phyloP scores from a whole-genome alignment of 1,284 basidiomycete genomes.

The Microbotryum saponariae region DNA sequence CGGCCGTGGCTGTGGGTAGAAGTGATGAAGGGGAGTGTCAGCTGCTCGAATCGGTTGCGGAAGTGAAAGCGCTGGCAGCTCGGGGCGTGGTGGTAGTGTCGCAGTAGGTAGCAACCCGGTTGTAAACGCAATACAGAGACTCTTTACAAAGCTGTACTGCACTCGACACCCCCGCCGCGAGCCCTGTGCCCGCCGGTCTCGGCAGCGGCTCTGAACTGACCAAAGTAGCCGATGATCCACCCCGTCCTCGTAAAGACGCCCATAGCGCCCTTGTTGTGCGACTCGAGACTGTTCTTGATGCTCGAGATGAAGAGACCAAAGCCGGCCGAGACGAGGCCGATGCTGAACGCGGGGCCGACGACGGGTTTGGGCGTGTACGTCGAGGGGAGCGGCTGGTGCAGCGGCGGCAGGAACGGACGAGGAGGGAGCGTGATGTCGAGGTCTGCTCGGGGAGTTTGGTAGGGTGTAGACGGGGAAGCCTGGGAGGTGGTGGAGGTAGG shows the following conservation, averaged over 20 bases:
- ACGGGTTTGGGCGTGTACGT: slow-evolving; percentile 14
- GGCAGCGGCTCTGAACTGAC: slow-evolving; percentile 45
- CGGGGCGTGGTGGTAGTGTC: neutral
- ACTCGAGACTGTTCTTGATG: slow-evolving; percentile 31
- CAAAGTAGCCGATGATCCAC: slow-evolving; percentile 71
- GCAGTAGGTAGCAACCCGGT: neutral
- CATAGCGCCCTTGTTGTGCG: slow-evolving; percentile 74
- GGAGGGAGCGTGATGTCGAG: slow-evolving; percentile 28
- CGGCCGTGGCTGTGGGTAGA: slow-evolving; percentile 21
- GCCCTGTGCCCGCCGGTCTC: neutral
- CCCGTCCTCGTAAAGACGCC: slow-evolving; percentile 74
- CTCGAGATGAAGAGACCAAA: slow-evolving; percentile 29
- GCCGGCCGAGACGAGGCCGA: slow-evolving; percentile 22
- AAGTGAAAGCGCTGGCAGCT: neutral
- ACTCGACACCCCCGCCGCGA: neutral
- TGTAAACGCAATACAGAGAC: neutral
- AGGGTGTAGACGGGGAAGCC: too few species aligned
- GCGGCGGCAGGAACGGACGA: slow-evolving; percentile 28
- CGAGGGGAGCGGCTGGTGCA: neutral
- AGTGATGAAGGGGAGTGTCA: neutral
- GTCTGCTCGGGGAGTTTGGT: slow-evolving; percentile 2
- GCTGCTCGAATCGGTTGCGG: neutral
- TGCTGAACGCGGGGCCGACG: slow-evolving; percentile 25
- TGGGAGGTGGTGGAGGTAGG: too few species aligned
- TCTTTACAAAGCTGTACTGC: neutral